Conservation (phyloP, 2,329 filamentous ascomycete genomes). For the Arachnopeziza araneosa region DNA sequence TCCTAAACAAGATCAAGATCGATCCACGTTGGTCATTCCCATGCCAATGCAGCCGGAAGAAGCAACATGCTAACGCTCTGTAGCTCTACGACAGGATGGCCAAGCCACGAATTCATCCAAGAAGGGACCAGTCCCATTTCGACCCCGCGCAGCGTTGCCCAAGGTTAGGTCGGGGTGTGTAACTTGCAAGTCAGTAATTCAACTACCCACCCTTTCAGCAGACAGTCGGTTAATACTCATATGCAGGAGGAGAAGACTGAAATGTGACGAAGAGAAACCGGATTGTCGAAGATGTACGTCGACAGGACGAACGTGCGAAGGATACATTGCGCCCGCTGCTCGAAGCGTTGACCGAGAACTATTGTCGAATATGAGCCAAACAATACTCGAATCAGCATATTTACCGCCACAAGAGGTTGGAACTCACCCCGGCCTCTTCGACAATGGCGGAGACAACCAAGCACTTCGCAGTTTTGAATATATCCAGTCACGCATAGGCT, state of each 20-base stretch:
- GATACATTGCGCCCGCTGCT: neutral
- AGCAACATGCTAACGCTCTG: neutral
- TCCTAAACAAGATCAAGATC: neutral
- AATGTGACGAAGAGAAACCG: slow-evolving; percentile 15
- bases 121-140: neutral
- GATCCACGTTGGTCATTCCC: neutral
- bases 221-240: neutral
- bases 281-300: slow-evolving; percentile 8
- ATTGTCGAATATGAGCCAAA: neutral
- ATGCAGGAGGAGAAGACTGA: slow-evolving; percentile 6
- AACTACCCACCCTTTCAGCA: neutral
- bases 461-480: slow-evolving; percentile 3
- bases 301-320: slow-evolving; percentile 8
- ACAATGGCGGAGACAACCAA: slow-evolving; percentile 1
- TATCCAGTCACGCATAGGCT: slow-evolving; percentile 5
- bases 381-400: neutral
- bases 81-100: neutral
- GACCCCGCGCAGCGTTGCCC: neutral
- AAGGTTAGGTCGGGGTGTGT: slow-evolving; percentile 6
- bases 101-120: neutral
- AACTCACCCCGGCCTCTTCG: slow-evolving; percentile 4
- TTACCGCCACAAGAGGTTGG: neutral
- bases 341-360: too few relatives aligned
- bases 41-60: neutral
- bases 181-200: slow-evolving; percentile 11